These are phyloP conservation scores for Areca catechu DNA, from an alignment of 176 grass and related monocot genomes.

Conservation along the genomic window DNA sequence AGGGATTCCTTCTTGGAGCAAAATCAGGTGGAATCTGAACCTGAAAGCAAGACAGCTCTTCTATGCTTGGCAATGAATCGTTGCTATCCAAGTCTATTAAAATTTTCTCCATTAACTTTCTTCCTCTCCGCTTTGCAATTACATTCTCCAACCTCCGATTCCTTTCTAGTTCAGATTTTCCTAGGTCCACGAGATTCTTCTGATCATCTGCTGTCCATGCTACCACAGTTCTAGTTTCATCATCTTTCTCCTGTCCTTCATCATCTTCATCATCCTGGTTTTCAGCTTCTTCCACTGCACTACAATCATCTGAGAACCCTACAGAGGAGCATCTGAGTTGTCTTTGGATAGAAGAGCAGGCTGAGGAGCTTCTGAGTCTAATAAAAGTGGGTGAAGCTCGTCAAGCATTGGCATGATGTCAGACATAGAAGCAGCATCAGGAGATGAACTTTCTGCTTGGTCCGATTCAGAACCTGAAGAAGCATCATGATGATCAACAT, in stretches of 20 bases:
- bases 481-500: background rate
- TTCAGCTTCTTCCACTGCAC: constrained; percentile 22
- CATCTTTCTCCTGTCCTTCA: constrained; percentile 12
- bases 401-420: constrained; percentile 70
- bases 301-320: constrained; percentile 10
- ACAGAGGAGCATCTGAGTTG: constrained; percentile 15
- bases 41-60: constrained; percentile 35
- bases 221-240: constrained; percentile 10
- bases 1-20: constrained; percentile 25
- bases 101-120: constrained; percentile 42
- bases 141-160: constrained; percentile 20
- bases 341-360: constrained; percentile 16
- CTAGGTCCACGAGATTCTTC: constrained; percentile 22
- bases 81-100: constrained; percentile 38
- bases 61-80: constrained; percentile 32
- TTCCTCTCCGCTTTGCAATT: constrained; percentile 34
- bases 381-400: constrained; percentile 39
- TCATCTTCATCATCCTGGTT: background rate
- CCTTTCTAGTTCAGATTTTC: constrained; percentile 25
- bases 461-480: constrained; percentile 22
- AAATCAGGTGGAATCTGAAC: constrained; percentile 48
- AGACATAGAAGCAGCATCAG: constrained; percentile 44
- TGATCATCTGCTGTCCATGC: constrained; percentile 18
- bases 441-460: constrained; percentile 35
- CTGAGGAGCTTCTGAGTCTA: constrained; percentile 17